Base-by-base conservation (phyloP, 345 rosid species). In the Populus tremula region DNA sequence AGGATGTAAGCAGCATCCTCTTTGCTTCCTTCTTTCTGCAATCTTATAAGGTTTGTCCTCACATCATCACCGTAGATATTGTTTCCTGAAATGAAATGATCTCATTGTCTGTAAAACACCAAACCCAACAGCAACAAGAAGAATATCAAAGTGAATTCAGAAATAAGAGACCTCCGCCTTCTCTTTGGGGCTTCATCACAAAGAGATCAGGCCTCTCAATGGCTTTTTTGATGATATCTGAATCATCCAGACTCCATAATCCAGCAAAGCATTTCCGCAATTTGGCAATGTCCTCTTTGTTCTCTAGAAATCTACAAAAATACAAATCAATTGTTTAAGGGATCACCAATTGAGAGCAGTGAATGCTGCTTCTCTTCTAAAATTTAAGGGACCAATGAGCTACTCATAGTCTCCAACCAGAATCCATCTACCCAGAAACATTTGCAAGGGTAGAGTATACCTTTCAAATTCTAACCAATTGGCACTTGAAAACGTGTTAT, bases 111-210 rank as follows among this genome's bases (percentile, higher is more conserved):
- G 73, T 5, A 53, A 53, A 63, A 70, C 56, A 69, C 39, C 20
- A 18, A 20, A 25, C 21, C 3, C 36, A 33, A 33, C 36, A 54
- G 56, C 8, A 27, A 76, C 20, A 41, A 53, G 47, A 70, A 61
- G 59, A 70, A 41, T 23, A 49, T 25, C 56, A 56, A 56, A 65
- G 59, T 39, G 43, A 77, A 13, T 16, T 27, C 36, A 70, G 71
- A 78, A 69, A 65, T 74, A 75, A 64, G 41, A 65, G 64, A 94
- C 97, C 98, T 91, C 99, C 97, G 80, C 99, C 99, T 92, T 94
- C 99, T 89, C 98, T 87, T 78, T 96, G 98, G 54, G 99, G 99
- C 90, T 96, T 94, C 97, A 96, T 88, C 56, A 96, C 97, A 67
- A 86, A 96, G 53, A 87, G 81, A 67, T 89, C 89, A 0, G 99